These are phyloP conservation scores for Dipteronia sinensis DNA, from an alignment of 345 rosid genomes.

Conservation along the genomic window DNA sequence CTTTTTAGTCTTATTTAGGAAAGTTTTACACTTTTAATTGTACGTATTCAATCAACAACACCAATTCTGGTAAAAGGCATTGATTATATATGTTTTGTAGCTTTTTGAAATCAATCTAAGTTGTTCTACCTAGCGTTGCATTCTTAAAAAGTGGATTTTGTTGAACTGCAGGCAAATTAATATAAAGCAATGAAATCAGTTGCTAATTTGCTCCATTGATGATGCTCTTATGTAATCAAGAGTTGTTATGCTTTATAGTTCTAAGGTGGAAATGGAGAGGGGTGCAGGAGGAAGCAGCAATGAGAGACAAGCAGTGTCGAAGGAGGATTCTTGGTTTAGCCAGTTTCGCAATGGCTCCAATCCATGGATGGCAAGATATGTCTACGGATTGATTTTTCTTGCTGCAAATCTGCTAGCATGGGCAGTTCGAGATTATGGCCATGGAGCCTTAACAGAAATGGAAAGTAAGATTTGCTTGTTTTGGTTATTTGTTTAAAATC, in stretches of 20 bases:
- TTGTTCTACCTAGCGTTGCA: not conserved
- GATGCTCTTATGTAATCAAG: slow-evolving; percentile 49
- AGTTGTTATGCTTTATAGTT: slow-evolving; percentile 20
- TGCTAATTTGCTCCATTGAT: slow-evolving; percentile 1
- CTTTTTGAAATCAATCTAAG: not conserved
- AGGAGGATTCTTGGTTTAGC: slow-evolving; percentile 69
- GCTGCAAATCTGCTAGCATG: slow-evolving; percentile 82
- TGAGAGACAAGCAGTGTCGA: slow-evolving; percentile 39
- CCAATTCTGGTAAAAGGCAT: not conserved
- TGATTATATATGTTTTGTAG: not conserved
- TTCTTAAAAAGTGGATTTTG: not conserved
- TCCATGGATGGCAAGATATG: slow-evolving; percentile 98
- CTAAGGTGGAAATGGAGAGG: slow-evolving; percentile 55
- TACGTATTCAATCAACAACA: not conserved
- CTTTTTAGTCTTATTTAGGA: not conserved
- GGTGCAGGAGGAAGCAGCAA: slow-evolving; percentile 34
- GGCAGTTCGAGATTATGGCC: slow-evolving; percentile 88
- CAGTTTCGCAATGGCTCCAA: slow-evolving; percentile 81
- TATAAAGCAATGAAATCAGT: slow-evolving; percentile 6
- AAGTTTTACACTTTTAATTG: not conserved
- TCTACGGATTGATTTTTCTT: slow-evolving; percentile 74
- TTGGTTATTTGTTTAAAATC: no score
- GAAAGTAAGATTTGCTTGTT: slow-evolving; percentile 54
- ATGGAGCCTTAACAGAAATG: slow-evolving; percentile 57
- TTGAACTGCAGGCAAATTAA: slow-evolving; percentile 25